Base-by-base conservation (phyloP, 805 yeast species). In the Kazachstania martiniae region DNA sequence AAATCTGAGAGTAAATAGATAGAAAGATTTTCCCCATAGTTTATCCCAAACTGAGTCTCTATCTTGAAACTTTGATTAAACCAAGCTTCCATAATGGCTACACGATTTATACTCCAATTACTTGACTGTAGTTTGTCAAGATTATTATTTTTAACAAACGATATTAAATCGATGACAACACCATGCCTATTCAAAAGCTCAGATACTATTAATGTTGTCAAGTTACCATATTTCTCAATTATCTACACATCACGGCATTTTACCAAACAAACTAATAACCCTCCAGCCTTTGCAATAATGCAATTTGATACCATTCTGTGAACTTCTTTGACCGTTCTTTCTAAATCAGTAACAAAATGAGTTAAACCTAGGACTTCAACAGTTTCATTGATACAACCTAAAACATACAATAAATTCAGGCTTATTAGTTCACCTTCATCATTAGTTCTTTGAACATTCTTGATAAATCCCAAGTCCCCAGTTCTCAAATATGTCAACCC, bases 391-490 rank as follows among this genome's bases (percentile, higher is more conserved):
- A 91, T 77, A 31, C 75, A 67, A 0, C 98, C 97, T 29, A 91
- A 56, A 4, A 85, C 85, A 55, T 79, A 91, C 32, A 91, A 62
- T 4, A 91, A 76, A 49, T 86, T 95, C 56, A 85, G 61, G 21
- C 59, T 60, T 9, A 59, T 49, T 18, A 49, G 53, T 7, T 50
- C 68, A 48, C 56, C 67, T 51, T 56, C 48, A 5, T 42, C 32
- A 33, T 61, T 52, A 51, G 67, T 46, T 32, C 67, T 58, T 3
- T 70, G 65, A 4, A 85, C 76, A 14, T 76, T 78, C 47, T 86
- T 94, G 34, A 91, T 64, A 52, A 91, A 91, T 0, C 99, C 99
- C 23, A 91, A 62, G 50, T 91, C 96, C 1, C 97, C 97, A 0
- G 97, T 91, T 41, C 98, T 66, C 43, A 83, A 62, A 53, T 83